Evolutionary conservation across 2,329 filamentous ascomycete species (phyloP).

Genomic region (Apiospora phragmitis): DNA sequence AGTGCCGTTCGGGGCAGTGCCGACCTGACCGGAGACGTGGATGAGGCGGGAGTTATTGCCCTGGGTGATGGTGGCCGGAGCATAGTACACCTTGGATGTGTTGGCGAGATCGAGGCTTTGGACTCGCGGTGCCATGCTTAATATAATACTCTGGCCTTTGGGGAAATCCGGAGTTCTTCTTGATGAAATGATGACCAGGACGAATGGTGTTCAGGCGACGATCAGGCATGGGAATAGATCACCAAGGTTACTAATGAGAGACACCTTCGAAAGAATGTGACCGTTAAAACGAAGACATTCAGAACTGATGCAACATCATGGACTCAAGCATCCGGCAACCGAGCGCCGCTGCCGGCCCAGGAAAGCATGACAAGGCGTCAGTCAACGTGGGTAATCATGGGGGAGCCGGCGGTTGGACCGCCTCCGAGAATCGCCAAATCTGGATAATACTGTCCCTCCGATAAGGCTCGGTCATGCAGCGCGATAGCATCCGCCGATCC

Average conservation of each 20-base stretch:
- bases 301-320: background rate
- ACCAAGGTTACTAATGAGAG: background rate
- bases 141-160: background rate
- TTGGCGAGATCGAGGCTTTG: conserved; percentile 18
- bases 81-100: conserved; percentile 21
- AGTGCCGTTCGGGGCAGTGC: conserved; percentile 30
- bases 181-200: too few relatives aligned
- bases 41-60: conserved; percentile 18
- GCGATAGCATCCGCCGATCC: background rate
- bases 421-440: background rate
- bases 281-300: background rate
- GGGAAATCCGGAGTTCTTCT: too few relatives aligned
- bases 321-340: background rate
- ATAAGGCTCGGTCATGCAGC: background rate
- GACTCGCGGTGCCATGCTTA: background rate
- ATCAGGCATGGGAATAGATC: background rate
- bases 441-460: background rate
- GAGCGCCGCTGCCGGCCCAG: background rate
- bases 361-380: background rate
- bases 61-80: conserved; percentile 23
- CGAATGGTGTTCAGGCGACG: background rate
- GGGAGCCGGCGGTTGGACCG: background rate
- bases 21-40: conserved; percentile 38
- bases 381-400: background rate
- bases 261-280: background rate